These are phyloP conservation scores for Mrakia gelida DNA, from an alignment of 768 basidiomycete species.

Conservation along the genomic window DNA sequence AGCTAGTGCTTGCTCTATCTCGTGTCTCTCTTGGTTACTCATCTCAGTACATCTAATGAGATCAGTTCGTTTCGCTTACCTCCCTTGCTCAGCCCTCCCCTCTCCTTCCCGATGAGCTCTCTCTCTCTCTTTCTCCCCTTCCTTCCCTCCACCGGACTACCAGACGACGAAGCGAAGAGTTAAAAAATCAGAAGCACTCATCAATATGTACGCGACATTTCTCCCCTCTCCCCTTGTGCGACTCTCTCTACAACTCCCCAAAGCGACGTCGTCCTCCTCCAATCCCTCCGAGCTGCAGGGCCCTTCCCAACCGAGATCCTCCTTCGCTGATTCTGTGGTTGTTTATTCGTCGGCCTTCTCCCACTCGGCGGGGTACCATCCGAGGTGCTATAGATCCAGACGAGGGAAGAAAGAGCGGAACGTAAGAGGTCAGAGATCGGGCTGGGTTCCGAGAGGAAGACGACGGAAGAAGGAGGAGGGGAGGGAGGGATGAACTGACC, in stretches of 20 bases:
- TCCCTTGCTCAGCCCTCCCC: too few relatives aligned
- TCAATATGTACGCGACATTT: constrained; percentile 5
- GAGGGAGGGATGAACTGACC: not conserved
- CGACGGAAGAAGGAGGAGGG: constrained; percentile 1
- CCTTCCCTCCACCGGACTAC: too few relatives aligned
- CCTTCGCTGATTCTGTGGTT: not conserved
- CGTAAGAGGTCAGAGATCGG: not conserved
- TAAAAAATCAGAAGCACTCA: not conserved
- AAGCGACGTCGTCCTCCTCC: not conserved
- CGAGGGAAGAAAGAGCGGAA: too few relatives aligned
- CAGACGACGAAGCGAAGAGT: too few relatives aligned
- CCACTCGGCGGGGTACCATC: constrained; percentile 18
- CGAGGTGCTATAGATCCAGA: not conserved
- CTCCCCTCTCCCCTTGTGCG: not conserved
- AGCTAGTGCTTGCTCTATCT: too few relatives aligned
- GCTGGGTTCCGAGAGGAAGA: not conserved
- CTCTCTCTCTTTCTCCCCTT: too few relatives aligned
- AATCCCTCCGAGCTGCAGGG: not conserved
- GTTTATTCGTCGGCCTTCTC: not conserved
- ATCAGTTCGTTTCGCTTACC: too few relatives aligned
- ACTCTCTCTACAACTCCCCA: not conserved
- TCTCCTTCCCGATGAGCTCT: not conserved
- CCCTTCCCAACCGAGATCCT: not conserved
- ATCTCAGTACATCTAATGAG: too few relatives aligned
- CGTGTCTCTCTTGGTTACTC: too few relatives aligned